Evolutionary conservation across 768 basidiomycete species (phyloP).

Genomic region (Boletus coccyginus): DNA sequence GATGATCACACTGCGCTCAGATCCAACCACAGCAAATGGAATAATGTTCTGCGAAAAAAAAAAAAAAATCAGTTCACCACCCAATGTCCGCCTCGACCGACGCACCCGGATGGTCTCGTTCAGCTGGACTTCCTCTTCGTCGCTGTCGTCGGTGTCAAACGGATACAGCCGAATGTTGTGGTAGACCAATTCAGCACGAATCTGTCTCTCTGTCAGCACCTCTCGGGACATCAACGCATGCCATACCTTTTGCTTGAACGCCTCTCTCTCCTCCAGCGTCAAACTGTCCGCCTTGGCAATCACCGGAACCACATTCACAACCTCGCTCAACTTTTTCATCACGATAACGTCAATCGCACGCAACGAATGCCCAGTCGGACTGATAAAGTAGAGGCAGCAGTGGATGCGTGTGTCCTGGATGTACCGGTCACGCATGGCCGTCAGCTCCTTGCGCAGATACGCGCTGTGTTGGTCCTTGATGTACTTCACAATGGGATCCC

Average conservation of each 20-base stretch:
- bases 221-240: background rate
- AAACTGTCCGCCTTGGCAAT: conserved; percentile 97
- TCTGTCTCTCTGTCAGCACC: conserved; percentile 45
- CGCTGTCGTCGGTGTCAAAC: conserved; percentile 94
- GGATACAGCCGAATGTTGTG: conserved; percentile 95
- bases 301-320: conserved; percentile 99
- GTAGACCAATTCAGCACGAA: conserved; percentile 88
- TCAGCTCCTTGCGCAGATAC: conserved; percentile 97
- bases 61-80: background rate
- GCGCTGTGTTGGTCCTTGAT: conserved; percentile 99
- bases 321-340: conserved; percentile 98
- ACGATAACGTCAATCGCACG: conserved; percentile 97
- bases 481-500: conserved; percentile 99
- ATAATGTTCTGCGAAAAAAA: conserved; percentile 68
- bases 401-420: conserved; percentile 99
- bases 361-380: conserved; percentile 95
- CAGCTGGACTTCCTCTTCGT: conserved; percentile 86
- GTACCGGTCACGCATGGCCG: conserved; percentile 97
- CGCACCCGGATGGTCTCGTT: conserved; percentile 89
- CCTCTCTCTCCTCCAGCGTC: conserved; percentile 88
- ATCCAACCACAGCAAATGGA: conserved; percentile 97
- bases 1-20: conserved; percentile 91
- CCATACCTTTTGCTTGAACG: conserved; percentile 87
- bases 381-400: conserved; percentile 98
- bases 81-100: conserved; percentile 1